Base-by-base conservation (phyloP, 805 yeast species). In the Debaryomyces maramus region DNA sequence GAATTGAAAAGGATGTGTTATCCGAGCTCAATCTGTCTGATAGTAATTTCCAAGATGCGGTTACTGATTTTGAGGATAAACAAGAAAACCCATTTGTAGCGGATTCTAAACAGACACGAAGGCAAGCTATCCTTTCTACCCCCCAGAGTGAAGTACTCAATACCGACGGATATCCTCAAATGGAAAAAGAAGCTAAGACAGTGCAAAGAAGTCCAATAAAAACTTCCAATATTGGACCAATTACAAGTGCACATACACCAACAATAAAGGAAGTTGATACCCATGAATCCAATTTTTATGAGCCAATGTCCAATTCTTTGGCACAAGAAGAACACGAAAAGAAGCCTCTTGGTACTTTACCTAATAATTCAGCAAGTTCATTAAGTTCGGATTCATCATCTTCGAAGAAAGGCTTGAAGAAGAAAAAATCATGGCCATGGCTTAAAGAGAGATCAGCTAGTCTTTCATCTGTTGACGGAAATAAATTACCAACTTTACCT, bases 391-490 rank as follows among this genome's bases (percentile, higher is more conserved):
- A 32, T 5, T 20, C 34, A 19, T n/a, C 35, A 10, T 26, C 7
- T 5, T 15, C 24, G 9, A 36, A 32, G 23, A 30, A 55, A 50
- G 48, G 52, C 45, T 48, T 61, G 34, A 52, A 58, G 38, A 63
- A 62, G 53, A 70, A 66, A 52, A 65, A 66, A 45, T 58, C 68
- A 10, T 70, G 74, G 74, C 59, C 61, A 7, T 70, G 74, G 75
- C 47, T 65, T 27, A 58, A 60, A 39, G 58, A 60, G 28, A 50
- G 68, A 29, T 55, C 66, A 1, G 47, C 55, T 3, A 63, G 69
- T 45, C 42, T 61, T 6, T 61, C 69, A 3, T 50, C 63, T 5
- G 41, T 50, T 3, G 70, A 65, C 10, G 26, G 48, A 6, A 39
- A 43, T 6, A 42, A 42, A 27, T 48, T 60, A 15, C 50, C 64